Evolutionary conservation across 495 filamentous ascomycete species (phyloP), one percentile per base, ranked within the genome.

Genomic region (Tuber borchii): DNA sequence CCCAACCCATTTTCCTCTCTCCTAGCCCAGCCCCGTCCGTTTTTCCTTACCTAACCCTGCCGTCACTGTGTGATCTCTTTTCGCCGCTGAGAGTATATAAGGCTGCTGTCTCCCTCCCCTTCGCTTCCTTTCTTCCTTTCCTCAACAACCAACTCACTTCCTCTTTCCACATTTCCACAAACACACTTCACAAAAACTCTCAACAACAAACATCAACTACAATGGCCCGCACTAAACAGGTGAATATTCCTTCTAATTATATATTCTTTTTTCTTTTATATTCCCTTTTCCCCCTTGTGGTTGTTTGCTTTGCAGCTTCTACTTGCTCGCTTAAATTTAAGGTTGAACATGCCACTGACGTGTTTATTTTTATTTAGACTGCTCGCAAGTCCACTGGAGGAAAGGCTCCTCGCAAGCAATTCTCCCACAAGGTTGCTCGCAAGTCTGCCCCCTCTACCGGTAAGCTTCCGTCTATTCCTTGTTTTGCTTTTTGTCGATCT

Each of bases 351-450:
- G n/a, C 56, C 76, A 73, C 71, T 82, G 71, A 82, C 80, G 77
- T 77, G 77, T 82, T 70, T 73, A 43, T 10, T 43, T 43, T 43
- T 12, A 43, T 43, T 43, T 61, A 82, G 88, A 99, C 95, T 87
- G 95, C 95, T 86, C 95, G 95, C 91, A 93, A 97, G 91, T 97
- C 94, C 86, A 97, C 94, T 87, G 94, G 94, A 95, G 94, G 94
- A 90, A 97, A 97, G 91, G 94, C 94, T 84, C 94, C 94, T 83
- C 94, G 94, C 89, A 97, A 97, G 93, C 93, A 96, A 90, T 93
- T 97, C 84, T 91, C 91, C 82, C 91, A 90, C 87, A 93, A 93
- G 90, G 91, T 91, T 78, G 91, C 91, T 83, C 90, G 91, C 85
- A 92, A 92, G 87, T 89, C 89, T 77, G 90, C 90, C 46, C 90